These are phyloP conservation scores for Aotearoamyces nothofagi DNA, from an alignment of 2,329 filamentous ascomycete species.

Conservation along the genomic window DNA sequence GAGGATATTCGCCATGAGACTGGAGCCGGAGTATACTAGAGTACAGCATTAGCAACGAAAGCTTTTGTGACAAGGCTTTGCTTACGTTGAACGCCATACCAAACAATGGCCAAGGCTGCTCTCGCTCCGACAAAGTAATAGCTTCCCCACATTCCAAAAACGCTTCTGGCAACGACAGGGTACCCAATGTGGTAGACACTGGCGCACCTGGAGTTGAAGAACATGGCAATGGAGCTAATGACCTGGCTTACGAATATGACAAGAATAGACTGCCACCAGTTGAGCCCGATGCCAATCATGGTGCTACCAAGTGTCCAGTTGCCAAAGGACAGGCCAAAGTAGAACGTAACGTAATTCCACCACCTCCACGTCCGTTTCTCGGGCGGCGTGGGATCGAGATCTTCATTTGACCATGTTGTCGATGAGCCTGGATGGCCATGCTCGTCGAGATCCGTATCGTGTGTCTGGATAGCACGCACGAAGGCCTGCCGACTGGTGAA, in stretches of 20 bases:
- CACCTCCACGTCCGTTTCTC: constrained; percentile 24
- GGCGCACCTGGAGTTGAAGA: constrained; percentile 27
- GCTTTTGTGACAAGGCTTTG: constrained; percentile 28
- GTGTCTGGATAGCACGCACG: constrained; percentile 1
- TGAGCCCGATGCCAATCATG: constrained; percentile 26
- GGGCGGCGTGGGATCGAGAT: constrained; percentile 22
- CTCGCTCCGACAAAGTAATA: constrained; percentile 25
- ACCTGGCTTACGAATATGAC: constrained; percentile 27
- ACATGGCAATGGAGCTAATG: constrained; percentile 26
- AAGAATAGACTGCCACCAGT: constrained; percentile 28
- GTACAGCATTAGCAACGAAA: constrained; percentile 5
- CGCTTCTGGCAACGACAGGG: constrained; percentile 18
- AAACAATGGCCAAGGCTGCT: constrained; percentile 29
- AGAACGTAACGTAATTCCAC: constrained; percentile 25
- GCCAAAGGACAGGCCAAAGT: constrained; percentile 24
- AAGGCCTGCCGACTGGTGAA: constrained; percentile 2
- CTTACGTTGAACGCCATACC: constrained; percentile 51
- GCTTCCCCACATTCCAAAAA: constrained; percentile 30
- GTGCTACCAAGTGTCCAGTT: constrained; percentile 26
- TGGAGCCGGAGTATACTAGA: constrained; percentile 30
- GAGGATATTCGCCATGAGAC: constrained; percentile 27
- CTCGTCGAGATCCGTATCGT: constrained; percentile 8
- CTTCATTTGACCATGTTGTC: constrained; percentile 15
- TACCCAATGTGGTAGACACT: constrained; percentile 27
- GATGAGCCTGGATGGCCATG: constrained; percentile 9